Evolutionary conservation across 2,329 filamentous ascomycete species (phyloP).

Genomic region (Rhinocladiella similis): DNA sequence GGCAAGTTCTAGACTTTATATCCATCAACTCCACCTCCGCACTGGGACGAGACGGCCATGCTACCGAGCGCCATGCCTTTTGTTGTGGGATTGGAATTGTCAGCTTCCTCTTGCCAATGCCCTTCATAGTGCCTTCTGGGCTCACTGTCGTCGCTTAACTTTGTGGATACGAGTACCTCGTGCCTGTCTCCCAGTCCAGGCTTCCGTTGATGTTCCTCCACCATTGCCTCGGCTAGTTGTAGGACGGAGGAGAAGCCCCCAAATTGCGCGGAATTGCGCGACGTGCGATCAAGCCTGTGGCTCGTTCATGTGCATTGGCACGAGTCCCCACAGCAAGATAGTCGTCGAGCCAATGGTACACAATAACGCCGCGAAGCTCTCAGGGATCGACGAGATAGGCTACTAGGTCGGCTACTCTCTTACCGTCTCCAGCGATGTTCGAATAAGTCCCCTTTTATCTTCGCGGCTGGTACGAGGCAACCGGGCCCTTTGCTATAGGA

Average conservation of each 20-base stretch:
- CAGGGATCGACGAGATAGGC: neutral
- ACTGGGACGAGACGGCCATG: too few relatives aligned
- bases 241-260: neutral
- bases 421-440: neutral
- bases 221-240: neutral
- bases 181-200: neutral
- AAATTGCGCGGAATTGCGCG: slow-evolving; percentile 14
- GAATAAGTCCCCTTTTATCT: neutral
- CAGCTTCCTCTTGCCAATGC: too few relatives aligned
- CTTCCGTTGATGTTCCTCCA: neutral
- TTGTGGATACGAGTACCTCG: too few relatives aligned
- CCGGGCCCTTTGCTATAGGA: neutral
- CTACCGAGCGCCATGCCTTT: too few relatives aligned
- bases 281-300: neutral
- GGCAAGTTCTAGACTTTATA: too few relatives aligned
- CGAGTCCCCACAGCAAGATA: neutral
- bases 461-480: neutral
- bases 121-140: too few relatives aligned
- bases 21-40: neutral
- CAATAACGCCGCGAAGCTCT: slow-evolving; percentile 2
- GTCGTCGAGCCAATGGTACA: slow-evolving; percentile 5
- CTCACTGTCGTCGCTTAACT: too few relatives aligned
- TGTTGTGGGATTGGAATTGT: too few relatives aligned
- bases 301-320: neutral
- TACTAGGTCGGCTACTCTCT: neutral